Base-by-base conservation (phyloP, 208 protist genomes). In the Leishmania guyanensis region DNA sequence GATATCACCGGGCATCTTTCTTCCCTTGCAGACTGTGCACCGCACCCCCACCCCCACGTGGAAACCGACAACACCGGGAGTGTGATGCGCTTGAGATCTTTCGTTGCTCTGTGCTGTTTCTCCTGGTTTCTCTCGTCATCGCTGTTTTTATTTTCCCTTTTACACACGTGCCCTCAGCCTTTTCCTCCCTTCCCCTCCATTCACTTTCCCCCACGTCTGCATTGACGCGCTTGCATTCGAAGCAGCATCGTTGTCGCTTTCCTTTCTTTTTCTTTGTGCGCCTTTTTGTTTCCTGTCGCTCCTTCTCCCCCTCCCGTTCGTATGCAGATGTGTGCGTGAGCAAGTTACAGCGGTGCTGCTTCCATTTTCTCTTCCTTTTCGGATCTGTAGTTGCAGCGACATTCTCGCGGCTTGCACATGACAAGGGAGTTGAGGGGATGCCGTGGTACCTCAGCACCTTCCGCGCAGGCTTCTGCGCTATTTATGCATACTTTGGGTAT, bases 401-500 rank as follows among this genome's bases (percentile, higher is more conserved):
- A 29, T 6, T 22, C 26, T 43, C 14, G 66, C 26, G 62, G 54
- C 64, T 46, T 62, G 29, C 56, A 16, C 58, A 78, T 46, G 50
- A 29, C 50, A 16, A 33, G 17, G 3, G 16, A 29, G 17, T 39
- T 2, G 50, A 50, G 29, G 26, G 36, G 20, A 68, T 97, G 94
- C 90, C 94, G 79, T 97, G 94, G 93, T 97, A 97, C 69, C 64
- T 96, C 3, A 96, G 92, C 78, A 81, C 90, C 2, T 97, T 96
- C 73, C 87, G 94, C 12, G 87, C 94, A 3, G 84, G 86, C 64
- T 93, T 96, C 79, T 92, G 86, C 80, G 85, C 80, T 39, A 86
- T 95, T 60, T 97, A 97, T 82, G 79, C 86, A 1, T 95, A 91
- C 81, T 95, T 97, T 73, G 92, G 89, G 3, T 87, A 82, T 51